These are phyloP conservation scores for Boletus sp. DNA, from an alignment of 768 basidiomycete genomes.

Conservation along the genomic window DNA sequence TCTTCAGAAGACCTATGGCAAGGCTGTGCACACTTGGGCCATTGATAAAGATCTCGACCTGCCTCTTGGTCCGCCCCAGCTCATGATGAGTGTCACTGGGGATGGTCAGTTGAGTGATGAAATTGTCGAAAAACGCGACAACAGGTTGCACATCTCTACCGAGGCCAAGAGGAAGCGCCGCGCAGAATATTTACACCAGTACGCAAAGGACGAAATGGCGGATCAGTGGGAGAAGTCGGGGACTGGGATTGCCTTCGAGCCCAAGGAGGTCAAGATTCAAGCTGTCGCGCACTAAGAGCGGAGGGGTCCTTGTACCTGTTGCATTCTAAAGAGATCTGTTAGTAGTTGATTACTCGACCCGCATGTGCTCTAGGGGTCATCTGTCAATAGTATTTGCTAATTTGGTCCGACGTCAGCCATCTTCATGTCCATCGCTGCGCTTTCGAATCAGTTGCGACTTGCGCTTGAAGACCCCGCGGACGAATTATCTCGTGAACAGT, in stretches of 20 bases:
- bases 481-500: conserved; percentile 45
- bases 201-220: conserved; percentile 35
- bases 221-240: conserved; percentile 39
- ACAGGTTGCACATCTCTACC: conserved; percentile 33
- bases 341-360: background rate
- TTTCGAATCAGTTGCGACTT: conserved; percentile 53
- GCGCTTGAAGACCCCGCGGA: conserved; percentile 55
- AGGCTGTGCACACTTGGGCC: conserved; percentile 40
- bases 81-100: conserved; percentile 45
- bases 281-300: background rate
- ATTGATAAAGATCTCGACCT: conserved; percentile 38
- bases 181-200: conserved; percentile 36
- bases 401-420: conserved; percentile 3
- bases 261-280: conserved; percentile 24
- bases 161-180: conserved; percentile 34
- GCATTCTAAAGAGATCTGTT: background rate
- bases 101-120: conserved; percentile 34
- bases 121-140: conserved; percentile 33
- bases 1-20: conserved; percentile 47
- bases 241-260: conserved; percentile 34
- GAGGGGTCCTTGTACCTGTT: background rate
- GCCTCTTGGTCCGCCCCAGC: conserved; percentile 43
- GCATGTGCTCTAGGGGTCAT: background rate
- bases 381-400: conserved; percentile 1
- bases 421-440: conserved; percentile 36